Evolutionary conservation across 768 basidiomycete species (phyloP).

Genomic region (Lactarius sanguifluus): DNA sequence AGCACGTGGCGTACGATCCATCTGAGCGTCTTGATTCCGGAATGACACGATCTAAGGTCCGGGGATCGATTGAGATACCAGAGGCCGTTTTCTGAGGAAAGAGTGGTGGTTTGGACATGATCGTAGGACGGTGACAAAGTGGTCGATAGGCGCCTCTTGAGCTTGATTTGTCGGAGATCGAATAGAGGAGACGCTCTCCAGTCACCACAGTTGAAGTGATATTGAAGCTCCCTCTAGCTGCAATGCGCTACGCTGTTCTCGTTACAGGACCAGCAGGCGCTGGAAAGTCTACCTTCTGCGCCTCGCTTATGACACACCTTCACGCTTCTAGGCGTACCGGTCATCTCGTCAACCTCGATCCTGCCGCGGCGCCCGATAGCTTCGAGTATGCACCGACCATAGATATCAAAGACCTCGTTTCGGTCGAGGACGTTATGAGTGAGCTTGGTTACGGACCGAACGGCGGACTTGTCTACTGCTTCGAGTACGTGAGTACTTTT

Average conservation of each 20-base stretch:
- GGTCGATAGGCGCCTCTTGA: too few relatives aligned
- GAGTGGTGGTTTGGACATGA: slow-evolving; percentile 54
- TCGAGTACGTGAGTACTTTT: slow-evolving; percentile 84
- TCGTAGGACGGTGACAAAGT: neutral
- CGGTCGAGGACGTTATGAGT: slow-evolving; percentile 92
- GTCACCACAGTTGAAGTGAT: neutral
- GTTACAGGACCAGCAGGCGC: slow-evolving; percentile 97
- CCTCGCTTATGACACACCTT: slow-evolving; percentile 86
- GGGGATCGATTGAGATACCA: slow-evolving; percentile 84
- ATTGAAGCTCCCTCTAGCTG: neutral
- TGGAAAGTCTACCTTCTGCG: slow-evolving; percentile 94
- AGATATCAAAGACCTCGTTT: slow-evolving; percentile 92
- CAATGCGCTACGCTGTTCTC: slow-evolving; percentile 86
- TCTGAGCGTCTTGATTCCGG: slow-evolving; percentile 80
- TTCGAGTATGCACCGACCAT: slow-evolving; percentile 93
- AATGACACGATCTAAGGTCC: slow-evolving; percentile 84
- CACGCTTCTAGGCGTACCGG: slow-evolving; percentile 75
- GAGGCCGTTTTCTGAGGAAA: slow-evolving; percentile 67
- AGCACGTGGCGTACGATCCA: slow-evolving; percentile 64
- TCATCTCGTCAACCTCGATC: slow-evolving; percentile 97
- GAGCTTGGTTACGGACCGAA: slow-evolving; percentile 96
- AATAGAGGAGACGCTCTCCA: slow-evolving; percentile 5
- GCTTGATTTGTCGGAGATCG: slow-evolving; percentile 18
- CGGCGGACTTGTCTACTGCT: slow-evolving; percentile 96
- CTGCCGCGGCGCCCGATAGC: slow-evolving; percentile 80